Base-by-base conservation (phyloP, 139 green algal species). In the Volvox africanus region DNA sequence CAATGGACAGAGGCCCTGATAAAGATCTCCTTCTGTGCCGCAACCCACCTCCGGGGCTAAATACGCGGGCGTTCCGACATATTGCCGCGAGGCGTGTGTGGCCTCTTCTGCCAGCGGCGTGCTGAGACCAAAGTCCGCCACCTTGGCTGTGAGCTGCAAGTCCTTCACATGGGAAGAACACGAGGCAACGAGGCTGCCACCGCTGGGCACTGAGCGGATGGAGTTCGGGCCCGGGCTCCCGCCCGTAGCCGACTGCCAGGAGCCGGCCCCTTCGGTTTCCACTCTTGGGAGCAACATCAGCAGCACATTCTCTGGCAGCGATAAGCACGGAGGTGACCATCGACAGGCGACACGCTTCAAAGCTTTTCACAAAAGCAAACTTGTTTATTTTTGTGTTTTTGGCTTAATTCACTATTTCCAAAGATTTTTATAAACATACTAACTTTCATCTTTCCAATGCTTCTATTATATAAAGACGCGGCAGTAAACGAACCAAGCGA, bases 61-160 rank as follows among this genome's bases (percentile, higher is more conserved):
- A 13, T 84, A 84, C 36, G 36, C 36, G 36, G 78, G 36, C 14
- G 78, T 84, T 22, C 78, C 78, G 1, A 68, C 19, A 44, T 35
- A 84, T 12, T 26, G 14, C 26, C n/a, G 50, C 44, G 80, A 86
- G 9, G 80, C 80, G 55, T 86, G 80, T 21, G 80, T 86, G 28
- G 50, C 50, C 12, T 44, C 80, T 44, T 86, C 80, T n/a, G 50
- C 14, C 50, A 86, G 80, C 26, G 80, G 50, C 80, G 55, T 5
- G 80, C 80, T 86, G 28, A 86, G 50, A 16, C 80, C 80, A n/a
- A 86, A 86, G 80, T 86, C 80, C 19, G 80, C 80, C 50, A 86
- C 80, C 80, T 86, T 86, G 44, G 80, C 80, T n/a, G 24, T 44
- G n/a, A 86, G 24, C 65, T 73, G 65, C 65, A 30, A 12, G 21